phyloP scores from a whole-genome alignment of 495 filamentous ascomycete species.

The Aspergillus cavernicola region DNA sequence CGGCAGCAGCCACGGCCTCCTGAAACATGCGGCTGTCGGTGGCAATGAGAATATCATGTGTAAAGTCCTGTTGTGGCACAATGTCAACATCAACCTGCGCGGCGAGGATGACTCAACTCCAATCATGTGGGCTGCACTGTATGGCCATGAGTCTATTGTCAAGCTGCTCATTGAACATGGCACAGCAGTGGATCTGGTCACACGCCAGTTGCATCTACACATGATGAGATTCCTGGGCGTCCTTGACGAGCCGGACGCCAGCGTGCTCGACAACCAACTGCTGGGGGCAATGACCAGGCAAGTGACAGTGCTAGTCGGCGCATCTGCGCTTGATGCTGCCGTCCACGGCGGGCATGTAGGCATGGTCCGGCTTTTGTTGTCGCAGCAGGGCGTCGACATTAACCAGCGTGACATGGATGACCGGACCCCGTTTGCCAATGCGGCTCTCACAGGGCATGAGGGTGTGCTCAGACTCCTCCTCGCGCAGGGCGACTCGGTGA shows the following conservation, averaged over 20 bases:
- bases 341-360: not conserved
- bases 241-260: not conserved
- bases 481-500: not conserved
- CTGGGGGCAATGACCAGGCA: not conserved
- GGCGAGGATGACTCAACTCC: not conserved
- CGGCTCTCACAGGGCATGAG: not conserved
- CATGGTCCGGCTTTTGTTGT: not conserved
- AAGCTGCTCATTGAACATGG: not conserved
- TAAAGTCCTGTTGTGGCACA: not conserved
- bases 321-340: conserved; percentile 1
- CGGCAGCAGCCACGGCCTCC: not conserved
- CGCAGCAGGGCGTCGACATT: not conserved
- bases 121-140: not conserved
- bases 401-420: not conserved
- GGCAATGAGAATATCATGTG: not conserved
- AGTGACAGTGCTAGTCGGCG: not conserved
- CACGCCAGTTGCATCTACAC: not conserved
- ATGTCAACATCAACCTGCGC: not conserved
- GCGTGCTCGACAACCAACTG: not conserved
- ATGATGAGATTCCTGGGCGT: not conserved
- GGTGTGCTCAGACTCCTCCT: not conserved
- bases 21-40: not conserved
- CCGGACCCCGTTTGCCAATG: conserved; percentile 2
- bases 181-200: conserved; percentile 2
- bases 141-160: conserved; percentile 9